Evolutionary conservation across 2,329 filamentous ascomycete genomes (phyloP).

Genomic region (Ceratocystis colombiana): DNA sequence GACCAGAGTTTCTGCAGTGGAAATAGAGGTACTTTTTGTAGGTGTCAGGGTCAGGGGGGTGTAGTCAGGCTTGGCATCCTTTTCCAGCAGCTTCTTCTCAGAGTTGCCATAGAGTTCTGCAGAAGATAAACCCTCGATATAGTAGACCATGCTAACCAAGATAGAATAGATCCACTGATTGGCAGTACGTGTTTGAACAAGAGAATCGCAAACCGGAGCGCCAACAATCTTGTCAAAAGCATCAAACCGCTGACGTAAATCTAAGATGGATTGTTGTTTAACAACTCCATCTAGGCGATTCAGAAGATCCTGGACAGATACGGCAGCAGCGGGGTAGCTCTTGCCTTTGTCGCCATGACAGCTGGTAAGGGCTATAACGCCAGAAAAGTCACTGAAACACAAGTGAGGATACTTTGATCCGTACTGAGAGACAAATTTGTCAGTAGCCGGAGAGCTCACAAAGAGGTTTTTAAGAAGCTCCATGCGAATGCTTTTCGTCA

Average conservation of each 20-base stretch:
- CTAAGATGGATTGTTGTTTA: neutral
- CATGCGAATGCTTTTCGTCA: neutral
- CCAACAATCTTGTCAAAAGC: constrained; percentile 10
- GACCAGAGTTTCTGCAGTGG: neutral
- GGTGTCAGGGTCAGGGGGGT: neutral
- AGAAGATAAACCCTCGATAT: neutral
- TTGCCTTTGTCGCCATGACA: neutral
- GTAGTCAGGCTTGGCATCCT: neutral
- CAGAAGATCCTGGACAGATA: neutral
- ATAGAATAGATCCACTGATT: constrained; percentile 10
- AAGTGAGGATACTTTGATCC: neutral
- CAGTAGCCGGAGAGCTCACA: neutral
- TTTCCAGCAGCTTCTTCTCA: neutral
- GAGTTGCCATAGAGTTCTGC: neutral
- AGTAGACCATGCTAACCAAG: neutral
- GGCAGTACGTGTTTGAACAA: constrained; percentile 11
- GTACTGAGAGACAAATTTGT: neutral
- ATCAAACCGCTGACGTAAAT: neutral
- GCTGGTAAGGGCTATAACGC: neutral
- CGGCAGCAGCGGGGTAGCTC: neutral
- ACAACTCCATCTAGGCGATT: constrained; percentile 5
- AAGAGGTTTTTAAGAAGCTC: neutral
- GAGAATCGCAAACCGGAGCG: neutral
- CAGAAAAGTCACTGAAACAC: neutral
- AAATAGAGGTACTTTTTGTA: neutral